A percentile compares a stretch with the other conserved stretches of the same genome.
Evolutionary conservation across 176 grass and related monocot species (phyloP).

Genomic region (Oryza punctata): DNA sequence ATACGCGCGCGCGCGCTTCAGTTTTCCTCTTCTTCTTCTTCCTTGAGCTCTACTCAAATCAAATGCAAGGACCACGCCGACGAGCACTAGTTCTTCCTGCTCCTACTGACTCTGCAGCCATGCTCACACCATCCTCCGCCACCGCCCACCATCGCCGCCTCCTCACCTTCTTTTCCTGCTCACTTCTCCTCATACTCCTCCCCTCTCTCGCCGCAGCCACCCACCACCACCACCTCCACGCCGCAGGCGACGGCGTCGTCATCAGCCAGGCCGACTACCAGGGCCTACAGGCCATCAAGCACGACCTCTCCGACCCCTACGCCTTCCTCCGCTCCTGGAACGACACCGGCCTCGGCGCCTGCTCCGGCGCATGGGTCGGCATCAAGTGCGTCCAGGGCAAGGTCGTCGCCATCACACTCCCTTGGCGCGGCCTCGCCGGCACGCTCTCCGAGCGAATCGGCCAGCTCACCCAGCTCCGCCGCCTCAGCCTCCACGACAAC

Average conservation of each 20-base stretch:
- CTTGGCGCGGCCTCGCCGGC: constrained; percentile 60
- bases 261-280: constrained; percentile 65
- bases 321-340: constrained; percentile 65
- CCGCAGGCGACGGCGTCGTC: constrained; percentile 47
- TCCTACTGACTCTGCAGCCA: not conserved
- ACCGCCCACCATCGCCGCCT: not conserved
- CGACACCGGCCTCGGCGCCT: constrained; percentile 63
- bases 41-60: no score
- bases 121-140: not conserved
- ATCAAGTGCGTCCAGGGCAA: constrained; percentile 71
- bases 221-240: not conserved
- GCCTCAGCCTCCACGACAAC: constrained; percentile 72
- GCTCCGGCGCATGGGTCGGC: constrained; percentile 59
- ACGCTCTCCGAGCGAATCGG: constrained; percentile 55
- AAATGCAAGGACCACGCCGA: no score
- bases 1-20: no score
- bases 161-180: no score
- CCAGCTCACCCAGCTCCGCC: constrained; percentile 52
- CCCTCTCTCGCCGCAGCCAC: not conserved
- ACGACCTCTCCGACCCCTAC: constrained; percentile 47
- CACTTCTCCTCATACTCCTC: not conserved
- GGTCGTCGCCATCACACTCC: constrained; percentile 66
- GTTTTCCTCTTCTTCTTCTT: no score
- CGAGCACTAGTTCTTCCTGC: no score
- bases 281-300: constrained; percentile 69